These are phyloP conservation scores for Phytophthora rubi DNA, from an alignment of 352 stramenopile genomes.

Conservation along the genomic window DNA sequence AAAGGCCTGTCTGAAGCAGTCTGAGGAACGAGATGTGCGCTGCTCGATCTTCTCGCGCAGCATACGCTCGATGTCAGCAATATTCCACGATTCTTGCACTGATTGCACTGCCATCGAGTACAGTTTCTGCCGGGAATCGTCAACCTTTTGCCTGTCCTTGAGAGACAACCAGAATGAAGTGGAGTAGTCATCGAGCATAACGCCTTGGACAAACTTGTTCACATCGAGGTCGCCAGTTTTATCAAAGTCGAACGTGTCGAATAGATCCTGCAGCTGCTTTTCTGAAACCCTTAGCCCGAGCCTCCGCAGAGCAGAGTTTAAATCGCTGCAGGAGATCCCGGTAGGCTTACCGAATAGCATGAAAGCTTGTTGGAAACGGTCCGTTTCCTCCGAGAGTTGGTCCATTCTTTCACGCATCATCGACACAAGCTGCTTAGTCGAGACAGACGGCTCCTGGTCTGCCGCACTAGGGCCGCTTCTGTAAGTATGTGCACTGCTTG, in stretches of 20 bases:
- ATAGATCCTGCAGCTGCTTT: conserved; percentile 63
- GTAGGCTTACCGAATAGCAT: conserved; percentile 73
- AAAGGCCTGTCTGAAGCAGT: conserved; percentile 84
- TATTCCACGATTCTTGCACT: conserved; percentile 75
- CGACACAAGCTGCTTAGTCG: conserved; percentile 64
- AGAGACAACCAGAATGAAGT: conserved; percentile 60
- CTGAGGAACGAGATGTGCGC: conserved; percentile 73
- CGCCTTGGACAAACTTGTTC: conserved; percentile 83
- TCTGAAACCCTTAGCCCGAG: conserved; percentile 62
- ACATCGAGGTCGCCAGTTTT: conserved; percentile 78
- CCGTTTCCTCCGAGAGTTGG: conserved; percentile 70
- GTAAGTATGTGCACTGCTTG: conserved; percentile 23
- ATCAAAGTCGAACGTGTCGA: conserved; percentile 79
- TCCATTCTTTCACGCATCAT: conserved; percentile 69
- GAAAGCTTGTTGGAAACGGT: conserved; percentile 78
- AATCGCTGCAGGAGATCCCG: conserved; percentile 61
- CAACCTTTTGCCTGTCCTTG: conserved; percentile 61
- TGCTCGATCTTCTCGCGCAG: conserved; percentile 86
- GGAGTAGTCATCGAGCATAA: conserved; percentile 76
- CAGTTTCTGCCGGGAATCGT: conserved; percentile 49
- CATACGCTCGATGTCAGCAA: conserved; percentile 82
- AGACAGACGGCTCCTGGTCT: conserved; percentile 47
- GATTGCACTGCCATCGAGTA: conserved; percentile 77
- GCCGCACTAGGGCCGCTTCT: conserved; percentile 25
- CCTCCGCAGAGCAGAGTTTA: conserved; percentile 58